These are phyloP conservation scores for Rachicladosporium sp. DNA, from an alignment of 2,329 filamentous ascomycete species.

Conservation along the genomic window DNA sequence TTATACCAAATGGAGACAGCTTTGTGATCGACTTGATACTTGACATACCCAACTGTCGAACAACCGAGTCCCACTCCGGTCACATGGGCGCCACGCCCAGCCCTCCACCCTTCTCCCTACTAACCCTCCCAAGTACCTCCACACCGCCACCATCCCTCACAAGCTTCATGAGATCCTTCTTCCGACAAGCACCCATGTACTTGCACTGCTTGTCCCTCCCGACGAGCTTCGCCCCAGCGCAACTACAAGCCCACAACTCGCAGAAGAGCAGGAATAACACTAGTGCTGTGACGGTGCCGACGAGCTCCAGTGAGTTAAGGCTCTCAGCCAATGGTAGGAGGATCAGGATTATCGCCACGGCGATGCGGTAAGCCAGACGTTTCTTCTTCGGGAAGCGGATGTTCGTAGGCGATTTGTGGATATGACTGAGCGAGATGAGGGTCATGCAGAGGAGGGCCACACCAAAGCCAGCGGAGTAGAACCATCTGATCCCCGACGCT, in stretches of 20 bases:
- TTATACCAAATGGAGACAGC: too few relatives aligned
- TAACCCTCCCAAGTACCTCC: constrained; percentile 2
- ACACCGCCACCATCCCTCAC: constrained; percentile 1
- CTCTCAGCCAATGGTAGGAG: constrained; percentile 38
- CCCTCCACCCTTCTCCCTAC: neutral
- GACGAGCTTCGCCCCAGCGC: constrained; percentile 10
- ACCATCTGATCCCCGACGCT: constrained; percentile 44
- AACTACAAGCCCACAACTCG: constrained; percentile 22
- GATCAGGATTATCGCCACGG: constrained; percentile 41
- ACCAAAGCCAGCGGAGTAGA: constrained; percentile 51
- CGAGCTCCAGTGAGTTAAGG: constrained; percentile 26
- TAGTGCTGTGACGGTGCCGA: constrained; percentile 28
- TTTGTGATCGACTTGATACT: too few relatives aligned
- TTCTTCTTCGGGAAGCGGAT: constrained; percentile 38
- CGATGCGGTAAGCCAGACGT: constrained; percentile 40
- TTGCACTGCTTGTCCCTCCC: constrained; percentile 9
- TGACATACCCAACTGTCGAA: too few relatives aligned
- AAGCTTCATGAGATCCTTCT: constrained; percentile 15
- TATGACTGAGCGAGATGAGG: constrained; percentile 43
- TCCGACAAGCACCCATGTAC: constrained; percentile 28
- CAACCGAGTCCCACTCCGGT: constrained; percentile 25
- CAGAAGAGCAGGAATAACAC: constrained; percentile 22
- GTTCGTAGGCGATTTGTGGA: constrained; percentile 40
- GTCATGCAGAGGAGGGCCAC: constrained; percentile 43
- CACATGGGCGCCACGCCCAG: constrained; percentile 24